A percentile compares a stretch with the other conserved stretches of the same genome.
phyloP scores from a whole-genome alignment of 225 moss, liverwort and hornwort species.

The Antitrichia curtipendula region DNA sequence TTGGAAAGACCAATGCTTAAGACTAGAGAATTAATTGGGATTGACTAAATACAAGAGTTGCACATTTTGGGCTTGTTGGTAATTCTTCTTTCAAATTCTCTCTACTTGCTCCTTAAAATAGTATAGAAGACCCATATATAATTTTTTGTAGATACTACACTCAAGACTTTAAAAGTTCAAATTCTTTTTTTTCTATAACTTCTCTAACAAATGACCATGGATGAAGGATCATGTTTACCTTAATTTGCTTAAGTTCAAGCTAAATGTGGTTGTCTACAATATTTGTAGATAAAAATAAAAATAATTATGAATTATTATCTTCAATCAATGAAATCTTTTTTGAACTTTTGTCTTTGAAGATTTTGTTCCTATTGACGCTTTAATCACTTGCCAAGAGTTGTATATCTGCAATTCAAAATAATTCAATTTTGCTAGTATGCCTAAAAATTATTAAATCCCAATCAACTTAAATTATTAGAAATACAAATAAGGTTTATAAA shows the following conservation, averaged over 20 bases:
- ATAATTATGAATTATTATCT: not conserved
- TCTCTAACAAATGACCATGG: not conserved
- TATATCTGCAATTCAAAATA: not conserved
- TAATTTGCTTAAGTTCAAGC: not conserved
- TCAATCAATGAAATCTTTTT: not conserved
- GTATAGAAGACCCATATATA: rapidly evolving
- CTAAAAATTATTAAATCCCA: not conserved
- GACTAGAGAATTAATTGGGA: rapidly evolving
- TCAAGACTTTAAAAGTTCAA: not conserved
- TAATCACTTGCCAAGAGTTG: not conserved
- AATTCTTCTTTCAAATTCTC: not conserved
- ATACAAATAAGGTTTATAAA: not conserved
- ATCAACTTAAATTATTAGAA: not conserved
- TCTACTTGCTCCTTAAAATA: not conserved
- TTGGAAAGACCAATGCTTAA: no score
- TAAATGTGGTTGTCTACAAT: not conserved
- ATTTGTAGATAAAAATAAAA: not conserved
- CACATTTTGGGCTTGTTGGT: not conserved
- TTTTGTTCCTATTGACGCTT: not conserved
- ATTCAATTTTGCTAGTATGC: rapidly evolving
- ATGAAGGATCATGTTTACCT: not conserved
- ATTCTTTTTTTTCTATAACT: not conserved
- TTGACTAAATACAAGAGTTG: not conserved
- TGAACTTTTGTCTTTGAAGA: not conserved
- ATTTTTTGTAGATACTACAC: not conserved